Evolutionary conservation across 495 filamentous ascomycete species (phyloP), one percentile per base, ranked within the genome.

Genomic region (Daldinia vernicosa): DNA sequence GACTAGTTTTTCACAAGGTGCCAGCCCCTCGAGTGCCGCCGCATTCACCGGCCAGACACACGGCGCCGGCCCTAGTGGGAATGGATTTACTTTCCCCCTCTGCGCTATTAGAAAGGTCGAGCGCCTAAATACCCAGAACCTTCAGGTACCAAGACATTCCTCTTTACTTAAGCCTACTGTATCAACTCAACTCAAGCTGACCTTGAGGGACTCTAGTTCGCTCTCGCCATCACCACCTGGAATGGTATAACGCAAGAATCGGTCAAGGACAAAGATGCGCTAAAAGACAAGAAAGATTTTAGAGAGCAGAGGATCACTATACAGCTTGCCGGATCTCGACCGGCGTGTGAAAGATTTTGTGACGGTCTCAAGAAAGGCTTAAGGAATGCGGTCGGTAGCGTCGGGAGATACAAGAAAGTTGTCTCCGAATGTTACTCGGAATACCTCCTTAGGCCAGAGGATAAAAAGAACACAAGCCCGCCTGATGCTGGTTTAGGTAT

Each of bases 81-180:
- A 97, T 84, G 95, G 95, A 39, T 99, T 99, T 75, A 97, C 91
- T 11, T 87, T 98, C n/a, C 96, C 95, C 3, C 86, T 99, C 11
- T 97, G 92, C 77, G 91, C 92, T 33, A 92, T 99, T 67, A 87
- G 95, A 52, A 85, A 94, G 4, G 95, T 99, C 11, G 95, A 99
- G 82, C 87, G 95, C 60, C 84, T 98, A 12, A 92, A 97, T 70
- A 97, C 92, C 67, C 91, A 94, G 66, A 95, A 89, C 72, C 91
- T 93, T 73, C 89, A 88, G 77, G 85, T 86, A 81, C 66, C 66
- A 22, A 17, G 35, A 24, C 7, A 26, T 15, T 55, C 22, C 22
- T 11, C 30, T 32, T 52, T 7, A 17, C 27, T 8, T 17, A 6
- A 4, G 17, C 14, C 19, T 4, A 1, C 8, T 33, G 8, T 52